phyloP scores from a whole-genome alignment of 129 eudicot species.

The Tagetes patula region DNA sequence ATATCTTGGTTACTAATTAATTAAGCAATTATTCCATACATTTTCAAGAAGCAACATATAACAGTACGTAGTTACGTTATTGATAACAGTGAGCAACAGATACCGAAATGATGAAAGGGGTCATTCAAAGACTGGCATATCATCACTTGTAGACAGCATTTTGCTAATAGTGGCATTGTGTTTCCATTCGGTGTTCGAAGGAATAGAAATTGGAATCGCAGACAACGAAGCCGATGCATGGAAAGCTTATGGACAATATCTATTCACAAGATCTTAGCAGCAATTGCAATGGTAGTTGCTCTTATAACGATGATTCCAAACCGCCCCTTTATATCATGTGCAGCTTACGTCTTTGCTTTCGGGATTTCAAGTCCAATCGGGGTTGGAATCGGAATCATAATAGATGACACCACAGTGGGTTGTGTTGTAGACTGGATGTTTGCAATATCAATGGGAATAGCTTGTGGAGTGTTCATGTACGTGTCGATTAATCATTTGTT shows the following conservation, averaged over 20 bases:
- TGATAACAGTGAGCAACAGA: background rate
- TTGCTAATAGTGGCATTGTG: conserved; percentile 69
- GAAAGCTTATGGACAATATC: conserved; percentile 86
- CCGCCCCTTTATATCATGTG: conserved; percentile 78
- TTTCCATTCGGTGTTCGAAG: conserved; percentile 90
- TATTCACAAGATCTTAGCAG: conserved; percentile 88
- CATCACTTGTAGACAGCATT: conserved; percentile 72
- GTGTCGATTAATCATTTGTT: conserved; percentile 86
- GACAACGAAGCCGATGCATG: conserved; percentile 72
- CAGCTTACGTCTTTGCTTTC: conserved; percentile 74
- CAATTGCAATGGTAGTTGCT: conserved; percentile 88
- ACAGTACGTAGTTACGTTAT: background rate
- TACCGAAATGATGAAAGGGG: conserved; percentile 10
- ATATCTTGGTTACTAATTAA: too few species aligned
- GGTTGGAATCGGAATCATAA: conserved; percentile 74
- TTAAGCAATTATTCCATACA: too few species aligned
- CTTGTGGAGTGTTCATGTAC: conserved; percentile 80
- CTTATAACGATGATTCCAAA: conserved; percentile 83
- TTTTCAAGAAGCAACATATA: background rate
- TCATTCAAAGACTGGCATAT: conserved; percentile 26
- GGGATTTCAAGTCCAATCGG: conserved; percentile 83
- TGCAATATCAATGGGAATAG: conserved; percentile 85
- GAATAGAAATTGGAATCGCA: conserved; percentile 83
- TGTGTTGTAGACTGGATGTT: conserved; percentile 76
- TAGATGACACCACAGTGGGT: conserved; percentile 73